phyloP scores from a whole-genome alignment of 345 rosid species.

The Luvunga scandens region DNA sequence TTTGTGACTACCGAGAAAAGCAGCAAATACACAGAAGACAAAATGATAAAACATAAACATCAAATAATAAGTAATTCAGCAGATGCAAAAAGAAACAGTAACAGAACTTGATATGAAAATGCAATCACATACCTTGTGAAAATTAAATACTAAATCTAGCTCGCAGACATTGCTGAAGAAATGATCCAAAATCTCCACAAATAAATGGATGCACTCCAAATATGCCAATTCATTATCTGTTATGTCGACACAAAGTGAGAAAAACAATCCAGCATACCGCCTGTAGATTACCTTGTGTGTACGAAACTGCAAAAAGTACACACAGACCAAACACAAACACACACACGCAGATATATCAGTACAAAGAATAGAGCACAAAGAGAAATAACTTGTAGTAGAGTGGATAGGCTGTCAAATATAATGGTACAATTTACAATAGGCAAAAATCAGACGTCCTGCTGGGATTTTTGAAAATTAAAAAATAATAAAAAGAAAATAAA shows the following conservation, averaged over 20 bases:
- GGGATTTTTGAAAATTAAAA: neutral
- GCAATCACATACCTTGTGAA: slow-evolving; percentile 68
- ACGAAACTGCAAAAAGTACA: slow-evolving; percentile 60
- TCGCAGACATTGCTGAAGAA: slow-evolving; percentile 99
- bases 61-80: neutral
- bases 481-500: neutral
- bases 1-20: neutral
- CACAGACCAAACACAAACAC: neutral
- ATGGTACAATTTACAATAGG: neutral
- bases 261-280: slow-evolving; percentile 93
- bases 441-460: neutral
- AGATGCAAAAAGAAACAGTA: neutral
- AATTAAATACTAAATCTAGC: slow-evolving; percentile 93
- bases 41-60: neutral
- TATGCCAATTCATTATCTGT: slow-evolving; percentile 94
- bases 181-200: slow-evolving; percentile 96
- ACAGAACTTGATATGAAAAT: neutral
- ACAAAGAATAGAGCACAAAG: neutral
- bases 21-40: neutral
- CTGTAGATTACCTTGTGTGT: slow-evolving; percentile 94
- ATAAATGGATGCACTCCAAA: slow-evolving; percentile 88
- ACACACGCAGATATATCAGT: neutral
- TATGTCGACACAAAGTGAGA: slow-evolving; percentile 93
- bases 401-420: neutral
- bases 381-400: neutral